Evolutionary conservation across 306 rosid genomes (phyloP).

Genomic region (Cucurbita maxima): DNA sequence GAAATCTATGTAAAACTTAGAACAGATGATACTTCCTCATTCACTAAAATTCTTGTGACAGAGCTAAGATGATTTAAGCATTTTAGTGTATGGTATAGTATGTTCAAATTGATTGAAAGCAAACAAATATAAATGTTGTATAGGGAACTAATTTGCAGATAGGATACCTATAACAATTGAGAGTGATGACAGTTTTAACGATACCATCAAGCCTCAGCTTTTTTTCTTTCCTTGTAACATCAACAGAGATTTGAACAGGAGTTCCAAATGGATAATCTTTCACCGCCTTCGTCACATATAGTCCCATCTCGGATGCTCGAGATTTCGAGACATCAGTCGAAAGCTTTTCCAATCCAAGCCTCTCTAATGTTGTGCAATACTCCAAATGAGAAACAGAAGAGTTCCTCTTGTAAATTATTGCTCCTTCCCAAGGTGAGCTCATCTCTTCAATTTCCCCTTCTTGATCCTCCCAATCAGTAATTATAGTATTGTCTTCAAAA

Average conservation of each 20-base stretch:
- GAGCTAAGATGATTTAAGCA: not conserved
- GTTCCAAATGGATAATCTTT: slow-evolving; percentile 71
- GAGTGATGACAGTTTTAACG: slow-evolving; percentile 59
- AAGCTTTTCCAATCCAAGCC: slow-evolving; percentile 60
- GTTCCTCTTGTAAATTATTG: slow-evolving; percentile 63
- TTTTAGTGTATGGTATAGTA: not conserved
- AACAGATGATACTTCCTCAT: not conserved
- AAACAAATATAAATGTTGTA: not conserved
- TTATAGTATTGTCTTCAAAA: slow-evolving; percentile 15
- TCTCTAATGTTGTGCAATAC: slow-evolving; percentile 89
- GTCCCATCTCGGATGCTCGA: slow-evolving; percentile 69
- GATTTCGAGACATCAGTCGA: slow-evolving; percentile 56
- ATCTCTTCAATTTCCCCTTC: slow-evolving; percentile 34
- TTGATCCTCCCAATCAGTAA: slow-evolving; percentile 29
- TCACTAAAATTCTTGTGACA: not conserved
- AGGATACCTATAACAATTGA: slow-evolving; percentile 60
- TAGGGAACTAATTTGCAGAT: not conserved
- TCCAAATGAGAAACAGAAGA: slow-evolving; percentile 48
- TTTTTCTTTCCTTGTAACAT: slow-evolving; percentile 52
- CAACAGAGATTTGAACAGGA: slow-evolving; percentile 82
- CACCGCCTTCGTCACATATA: slow-evolving; percentile 58
- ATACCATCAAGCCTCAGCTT: slow-evolving; percentile 89
- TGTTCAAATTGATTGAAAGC: not conserved
- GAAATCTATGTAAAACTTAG: not conserved
- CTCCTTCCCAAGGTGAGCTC: slow-evolving; percentile 82